Conservation (phyloP, 495 filamentous ascomycete genomes). For the Aspergillus sparsus region DNA sequence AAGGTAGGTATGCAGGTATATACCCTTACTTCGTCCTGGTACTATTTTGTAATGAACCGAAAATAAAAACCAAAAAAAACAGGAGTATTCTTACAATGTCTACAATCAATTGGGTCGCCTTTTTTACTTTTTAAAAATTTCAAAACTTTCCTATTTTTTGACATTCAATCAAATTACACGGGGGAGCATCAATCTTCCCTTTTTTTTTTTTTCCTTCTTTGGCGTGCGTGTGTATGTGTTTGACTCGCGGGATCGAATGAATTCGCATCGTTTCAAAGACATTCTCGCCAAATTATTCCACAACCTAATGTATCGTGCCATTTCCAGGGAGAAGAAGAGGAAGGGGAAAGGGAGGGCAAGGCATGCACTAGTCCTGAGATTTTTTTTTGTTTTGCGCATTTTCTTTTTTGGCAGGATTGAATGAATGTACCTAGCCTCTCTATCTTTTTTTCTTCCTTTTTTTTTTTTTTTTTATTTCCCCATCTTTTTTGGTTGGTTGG, state of each 20-base stretch:
- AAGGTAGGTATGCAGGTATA: too few species aligned
- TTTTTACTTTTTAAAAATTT: slow-evolving; percentile 19
- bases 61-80: too few species aligned
- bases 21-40: too few species aligned
- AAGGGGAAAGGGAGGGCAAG: slow-evolving; percentile 18
- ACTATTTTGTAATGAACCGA: too few species aligned
- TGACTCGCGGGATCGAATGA: slow-evolving; percentile 13
- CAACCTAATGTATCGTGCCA: slow-evolving; percentile 9
- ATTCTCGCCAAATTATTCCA: slow-evolving; percentile 12
- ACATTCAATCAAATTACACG: slow-evolving; percentile 45
- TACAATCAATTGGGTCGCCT: background rate
- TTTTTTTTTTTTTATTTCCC: background rate
- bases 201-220: background rate
- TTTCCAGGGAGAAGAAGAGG: slow-evolving; percentile 12
- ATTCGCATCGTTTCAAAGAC: slow-evolving; percentile 15
- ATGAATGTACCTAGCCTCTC: too few species aligned
- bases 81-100: background rate
- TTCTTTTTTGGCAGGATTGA: background rate
- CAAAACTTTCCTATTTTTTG: slow-evolving; percentile 36
- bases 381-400: slow-evolving; percentile 6
- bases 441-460: background rate
- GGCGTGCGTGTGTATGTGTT: too few species aligned
- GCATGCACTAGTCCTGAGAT: slow-evolving; percentile 1
- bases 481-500: background rate
- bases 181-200: slow-evolving; percentile 30